Evolutionary conservation across 441 rosid species (phyloP), one percentile per base, ranked within the genome.

Genomic region (Erodium trifolium): DNA sequence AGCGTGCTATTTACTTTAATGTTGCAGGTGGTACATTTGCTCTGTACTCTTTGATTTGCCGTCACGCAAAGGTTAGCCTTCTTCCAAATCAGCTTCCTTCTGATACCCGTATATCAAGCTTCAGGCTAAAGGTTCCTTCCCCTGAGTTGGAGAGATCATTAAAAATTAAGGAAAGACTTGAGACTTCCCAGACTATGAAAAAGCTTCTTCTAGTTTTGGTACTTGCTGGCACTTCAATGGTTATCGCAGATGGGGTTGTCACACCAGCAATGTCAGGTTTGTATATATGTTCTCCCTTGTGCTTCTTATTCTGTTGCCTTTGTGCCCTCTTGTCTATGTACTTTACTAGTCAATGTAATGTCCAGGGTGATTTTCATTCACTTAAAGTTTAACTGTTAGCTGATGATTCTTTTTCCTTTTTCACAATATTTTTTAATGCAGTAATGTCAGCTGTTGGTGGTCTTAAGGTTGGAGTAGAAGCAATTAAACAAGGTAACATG

Each of bases 181-280:
- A 93, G 85, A 75, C 72, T 70, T 91, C 99, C 35, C 72, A 79
- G 76, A 66, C 87, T 60, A 71, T 93, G 75, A 93, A 91, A 83
- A 87, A 79, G 82, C 65, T 91, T 78, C 90, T 91, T 67, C 84
- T 93, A 76, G 80, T 84, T 67, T 78, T 91, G 72, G 97, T 93
- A 70, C 97, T 91, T 81, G 96, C 90, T 64, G 96, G 99, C 75
- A 93, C 99, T 72, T 78, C 97, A 68, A 89, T 93, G 99, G 92
- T 93, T 72, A 87, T 93, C 71, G 97, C 96, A 14, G 96, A 91
- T 87, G 99, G 96, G 53, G 96, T 84, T 81, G 85, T 93, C 71
- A 93, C 99, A 12, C 97, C 97, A 43, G 97, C 93, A 74, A 87
- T 93, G 99, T 91, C 99, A 89, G 99, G 99, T 93, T 84, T 69